Evolutionary conservation across 1,284 basidiomycete species (phyloP), one percentile per base, ranked within the genome.

Genomic region (Pseudozyma sp.): DNA sequence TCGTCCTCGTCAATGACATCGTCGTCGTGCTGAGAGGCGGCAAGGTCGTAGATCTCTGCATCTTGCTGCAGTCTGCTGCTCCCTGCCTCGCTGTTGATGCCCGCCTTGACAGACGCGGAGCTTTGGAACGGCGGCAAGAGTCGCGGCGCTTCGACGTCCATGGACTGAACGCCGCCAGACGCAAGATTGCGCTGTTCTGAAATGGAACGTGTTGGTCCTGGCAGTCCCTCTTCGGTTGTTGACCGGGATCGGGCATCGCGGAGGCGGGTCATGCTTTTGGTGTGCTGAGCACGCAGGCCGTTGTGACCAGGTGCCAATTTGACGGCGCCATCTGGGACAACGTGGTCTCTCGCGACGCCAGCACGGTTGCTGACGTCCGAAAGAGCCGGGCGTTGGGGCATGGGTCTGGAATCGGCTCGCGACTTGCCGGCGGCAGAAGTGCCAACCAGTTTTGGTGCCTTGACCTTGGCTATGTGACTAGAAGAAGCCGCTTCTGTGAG

Each of bases 331-430:
- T 70, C 62, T 14, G 49, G 40, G 13, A 48, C 49, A 24, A 47
- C 55, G 16, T 40, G 42, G 14, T 16, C 47, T 34, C 64, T 45
- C 4, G 37, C 52, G 5, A 17, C 48, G 42, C 55, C 64, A 29
- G 59, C 56, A 39, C 72, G 63, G 37, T 75, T 75, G 60, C 65
- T 75, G 55, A 75, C 68, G 58, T 75, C 72, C 1, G 68, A 62
- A 17, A 75, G 68, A 24, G 72, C 72, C 16, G 59, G 59, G 9
- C 72, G 63, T 49, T 59, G 67, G 13, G 60, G 60, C 56, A 69
- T 59, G 52, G 53, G 33, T 50, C 44, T 69, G 13, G 67, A 34
- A n/a, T 66, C 50, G 16, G 52, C 52, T 16, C 63, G 52, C 13
- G 56, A 57, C 42, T 69, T 69, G 45, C 60, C 67, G 10, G 40